These are phyloP conservation scores for Fusarium avenaceum DNA, from an alignment of 2,329 filamentous ascomycete species.

Conservation along the genomic window DNA sequence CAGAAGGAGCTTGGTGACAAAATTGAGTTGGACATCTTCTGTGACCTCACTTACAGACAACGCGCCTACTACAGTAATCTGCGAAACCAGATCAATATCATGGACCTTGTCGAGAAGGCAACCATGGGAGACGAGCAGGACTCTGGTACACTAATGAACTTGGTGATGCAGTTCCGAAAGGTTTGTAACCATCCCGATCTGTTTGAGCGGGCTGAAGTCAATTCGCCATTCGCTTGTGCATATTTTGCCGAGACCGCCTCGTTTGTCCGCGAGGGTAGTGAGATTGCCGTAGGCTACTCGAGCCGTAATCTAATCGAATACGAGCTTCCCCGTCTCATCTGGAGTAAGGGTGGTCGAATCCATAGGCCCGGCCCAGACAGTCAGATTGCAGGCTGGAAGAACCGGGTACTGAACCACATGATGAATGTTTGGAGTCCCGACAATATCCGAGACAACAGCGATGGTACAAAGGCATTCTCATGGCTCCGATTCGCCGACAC, in stretches of 20 bases:
- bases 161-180: slow-evolving; percentile 99
- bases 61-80: slow-evolving; percentile 92
- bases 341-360: slow-evolving; percentile 82
- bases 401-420: slow-evolving; percentile 80
- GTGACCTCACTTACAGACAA: slow-evolving; percentile 95
- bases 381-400: slow-evolving; percentile 80
- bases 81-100: slow-evolving; percentile 97
- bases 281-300: slow-evolving; percentile 87
- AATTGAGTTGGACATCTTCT: slow-evolving; percentile 96
- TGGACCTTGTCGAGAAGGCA: slow-evolving; percentile 98
- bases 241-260: slow-evolving; percentile 95
- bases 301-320: slow-evolving; percentile 89
- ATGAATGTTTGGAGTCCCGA: slow-evolving; percentile 93
- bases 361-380: slow-evolving; percentile 81
- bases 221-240: slow-evolving; percentile 85
- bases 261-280: slow-evolving; percentile 88
- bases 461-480: slow-evolving; percentile 78
- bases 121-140: slow-evolving; percentile 95
- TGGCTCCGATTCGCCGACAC: slow-evolving; percentile 90
- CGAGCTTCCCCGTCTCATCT: slow-evolving; percentile 83
- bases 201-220: slow-evolving; percentile 94
- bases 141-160: slow-evolving; percentile 96
- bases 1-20: slow-evolving; percentile 99
- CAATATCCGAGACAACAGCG: slow-evolving; percentile 75
- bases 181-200: slow-evolving; percentile 98